Conservation (phyloP, 495 filamentous ascomycete genomes). For the Neurospora sp. region DNA sequence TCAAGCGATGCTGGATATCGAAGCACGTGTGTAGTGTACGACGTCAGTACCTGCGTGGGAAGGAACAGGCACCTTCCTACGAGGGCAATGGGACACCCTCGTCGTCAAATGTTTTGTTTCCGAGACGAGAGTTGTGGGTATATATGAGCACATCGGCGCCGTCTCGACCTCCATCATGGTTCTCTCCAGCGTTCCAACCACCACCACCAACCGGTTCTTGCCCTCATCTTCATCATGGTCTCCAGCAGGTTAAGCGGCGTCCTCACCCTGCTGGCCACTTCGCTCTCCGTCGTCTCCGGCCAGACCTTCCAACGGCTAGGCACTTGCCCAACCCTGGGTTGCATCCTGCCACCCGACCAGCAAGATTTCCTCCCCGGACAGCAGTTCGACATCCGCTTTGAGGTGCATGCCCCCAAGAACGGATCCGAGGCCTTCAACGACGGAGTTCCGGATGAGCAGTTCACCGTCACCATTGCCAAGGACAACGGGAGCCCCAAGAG, state of each 20-base stretch:
- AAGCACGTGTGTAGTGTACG: neutral
- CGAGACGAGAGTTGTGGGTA: neutral
- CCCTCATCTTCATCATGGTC: constrained; percentile 18
- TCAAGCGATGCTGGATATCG: neutral
- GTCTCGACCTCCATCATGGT: neutral
- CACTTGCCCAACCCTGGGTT: constrained; percentile 61
- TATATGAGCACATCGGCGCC: neutral
- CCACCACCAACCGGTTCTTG: neutral
- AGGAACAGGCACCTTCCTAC: neutral
- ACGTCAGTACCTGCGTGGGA: neutral
- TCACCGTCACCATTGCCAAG: constrained; percentile 59
- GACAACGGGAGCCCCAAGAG: constrained; percentile 35
- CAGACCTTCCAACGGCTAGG: constrained; percentile 65
- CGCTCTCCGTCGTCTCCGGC: constrained; percentile 30
- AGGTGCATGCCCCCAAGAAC: constrained; percentile 67
- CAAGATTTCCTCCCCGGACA: constrained; percentile 66
- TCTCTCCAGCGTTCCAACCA: neutral
- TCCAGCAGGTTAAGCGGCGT: constrained; percentile 15
- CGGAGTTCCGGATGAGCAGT: constrained; percentile 51
- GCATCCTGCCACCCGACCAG: constrained; percentile 66
- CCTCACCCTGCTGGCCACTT: constrained; percentile 22
- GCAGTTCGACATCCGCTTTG: constrained; percentile 65
- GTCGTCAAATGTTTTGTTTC: too few species aligned
- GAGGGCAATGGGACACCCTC: neutral
- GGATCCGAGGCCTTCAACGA: constrained; percentile 56